Conservation (phyloP, 2,329 filamentous ascomycete species). For the Phoma sp. region DNA sequence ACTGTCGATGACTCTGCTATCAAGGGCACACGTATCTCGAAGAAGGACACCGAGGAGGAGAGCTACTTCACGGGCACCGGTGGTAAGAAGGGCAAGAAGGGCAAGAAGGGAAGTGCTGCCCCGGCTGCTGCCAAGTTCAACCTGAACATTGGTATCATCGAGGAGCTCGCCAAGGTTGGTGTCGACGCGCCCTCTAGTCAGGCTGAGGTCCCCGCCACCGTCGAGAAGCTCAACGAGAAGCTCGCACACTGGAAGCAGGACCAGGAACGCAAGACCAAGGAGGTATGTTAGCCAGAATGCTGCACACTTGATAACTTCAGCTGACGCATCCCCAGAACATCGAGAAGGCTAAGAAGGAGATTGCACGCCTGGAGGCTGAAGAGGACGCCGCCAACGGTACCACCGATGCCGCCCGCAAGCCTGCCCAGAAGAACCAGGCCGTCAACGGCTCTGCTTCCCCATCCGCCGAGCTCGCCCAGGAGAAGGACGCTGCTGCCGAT, state of each 20-base stretch:
- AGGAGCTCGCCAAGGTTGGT: constrained; percentile 83
- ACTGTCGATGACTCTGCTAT: constrained; percentile 83
- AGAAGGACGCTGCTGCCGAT: constrained; percentile 66
- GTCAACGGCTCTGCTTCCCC: constrained; percentile 60
- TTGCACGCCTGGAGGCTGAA: constrained; percentile 81
- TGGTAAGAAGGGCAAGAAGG: constrained; percentile 87
- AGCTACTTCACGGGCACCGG: constrained; percentile 78
- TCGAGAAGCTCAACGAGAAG: constrained; percentile 93
- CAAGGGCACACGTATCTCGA: constrained; percentile 82
- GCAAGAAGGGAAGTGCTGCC: constrained; percentile 76
- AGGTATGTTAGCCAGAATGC: constrained; percentile 64
- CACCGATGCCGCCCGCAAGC: constrained; percentile 63
- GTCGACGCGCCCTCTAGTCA: constrained; percentile 88
- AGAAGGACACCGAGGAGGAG: constrained; percentile 88
- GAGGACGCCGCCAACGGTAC: constrained; percentile 62
- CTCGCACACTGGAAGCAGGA: constrained; percentile 89
- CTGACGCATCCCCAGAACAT: constrained; percentile 72
- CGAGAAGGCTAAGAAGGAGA: constrained; percentile 94
- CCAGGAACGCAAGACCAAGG: constrained; percentile 86
- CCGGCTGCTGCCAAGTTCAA: constrained; percentile 71
- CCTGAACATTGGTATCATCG: constrained; percentile 87
- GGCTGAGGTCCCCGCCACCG: constrained; percentile 76
- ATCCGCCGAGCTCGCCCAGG: constrained; percentile 61
- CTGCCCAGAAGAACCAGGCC: constrained; percentile 57
- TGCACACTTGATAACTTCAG: neutral